Base-by-base conservation (phyloP, 2,329 filamentous ascomycete genomes). In the Xylariaceae sp. region DNA sequence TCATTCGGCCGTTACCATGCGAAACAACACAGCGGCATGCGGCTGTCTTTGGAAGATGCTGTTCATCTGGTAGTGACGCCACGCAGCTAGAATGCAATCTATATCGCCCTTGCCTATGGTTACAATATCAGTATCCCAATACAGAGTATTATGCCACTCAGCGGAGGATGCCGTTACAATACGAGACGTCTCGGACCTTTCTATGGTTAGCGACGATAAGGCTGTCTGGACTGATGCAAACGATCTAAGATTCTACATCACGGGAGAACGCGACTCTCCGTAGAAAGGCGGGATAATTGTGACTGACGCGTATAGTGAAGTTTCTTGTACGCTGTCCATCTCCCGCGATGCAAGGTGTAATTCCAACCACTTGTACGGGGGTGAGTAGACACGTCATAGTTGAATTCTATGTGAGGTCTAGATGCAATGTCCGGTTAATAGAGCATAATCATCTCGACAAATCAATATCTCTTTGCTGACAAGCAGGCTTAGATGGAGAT, bases 191-290 rank as follows among this genome's bases (percentile, higher is more conserved):
- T 15, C 8, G 24, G 32, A n/a, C n/a, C 9, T 23, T 23, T 35
- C 20, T 46, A n/a, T 53, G 30, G 24, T 6, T 27, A 9, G 33
- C 44, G 40, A 30, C 26, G 53, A 40, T 37, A 52, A 47, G 33
- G 42, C 26, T 35, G n/a, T n/a, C n/a, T n/a, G 21, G 27, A 37
- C 37, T 26, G 39, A 27, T 16, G 8, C 8, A 16, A 30, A 39
- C 33, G 42, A 39, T 29, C 53, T 44, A 44, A 48, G 39, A 33
- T 26, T 37, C 48, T 42, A 26, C 37, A 40, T 35, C 33, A 32
- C 23, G n/a, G n/a, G n/a, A n/a, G n/a, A n/a, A 29, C n/a, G 13
- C 20, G 13, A 37, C 10, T 16, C 2, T 51, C 9, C 29, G n/a
- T n/a, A n/a, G n/a, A n/a, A n/a, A n/a, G n/a, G n/a, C n/a, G n/a